A percentile compares a stretch with the other conserved stretches of the same genome.
Conservation (phyloP, 2,329 filamentous ascomycete genomes). For the Didymella segeticola region DNA sequence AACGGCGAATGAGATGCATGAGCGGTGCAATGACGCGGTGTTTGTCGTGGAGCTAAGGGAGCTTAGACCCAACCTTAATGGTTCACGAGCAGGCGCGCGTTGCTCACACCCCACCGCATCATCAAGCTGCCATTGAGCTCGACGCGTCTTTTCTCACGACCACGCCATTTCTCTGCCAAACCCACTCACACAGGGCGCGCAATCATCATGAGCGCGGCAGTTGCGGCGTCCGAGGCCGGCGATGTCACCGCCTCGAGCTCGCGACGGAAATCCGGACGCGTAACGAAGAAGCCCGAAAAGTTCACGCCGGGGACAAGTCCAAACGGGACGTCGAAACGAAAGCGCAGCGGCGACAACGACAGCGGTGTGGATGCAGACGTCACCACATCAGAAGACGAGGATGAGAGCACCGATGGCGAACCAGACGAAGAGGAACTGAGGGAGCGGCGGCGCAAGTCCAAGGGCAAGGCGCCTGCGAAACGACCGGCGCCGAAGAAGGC, state of each 20-base stretch:
- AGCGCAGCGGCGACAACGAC: constrained; percentile 41
- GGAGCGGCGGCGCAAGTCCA: constrained; percentile 44
- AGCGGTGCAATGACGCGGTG: constrained; percentile 14
- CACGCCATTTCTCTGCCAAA: constrained; percentile 9
- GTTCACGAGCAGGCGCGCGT: constrained; percentile 15
- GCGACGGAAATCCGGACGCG: constrained; percentile 52
- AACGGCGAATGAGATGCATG: background rate
- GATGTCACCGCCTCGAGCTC: constrained; percentile 37
- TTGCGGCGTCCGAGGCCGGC: constrained; percentile 31
- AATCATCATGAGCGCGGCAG: constrained; percentile 41
- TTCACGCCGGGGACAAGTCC: constrained; percentile 41
- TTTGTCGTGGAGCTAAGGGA: constrained; percentile 6
- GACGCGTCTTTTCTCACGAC: constrained; percentile 12
- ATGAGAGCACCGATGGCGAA: constrained; percentile 46
- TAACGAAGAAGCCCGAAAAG: constrained; percentile 46
- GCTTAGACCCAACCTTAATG: constrained; percentile 12
- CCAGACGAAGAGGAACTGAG: constrained; percentile 50
- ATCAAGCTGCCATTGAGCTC: constrained; percentile 29
- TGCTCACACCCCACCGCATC: constrained; percentile 29
- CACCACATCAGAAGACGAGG: constrained; percentile 36
- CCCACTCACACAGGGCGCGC: constrained; percentile 22
- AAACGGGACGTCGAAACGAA: constrained; percentile 44
- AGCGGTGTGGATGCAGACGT: constrained; percentile 40
- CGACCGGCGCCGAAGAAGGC: constrained; percentile 60
- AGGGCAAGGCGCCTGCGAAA: constrained; percentile 33